Evolutionary conservation across 352 stramenopile genomes (phyloP).

Genomic region (Aphanomyces euteiches): DNA sequence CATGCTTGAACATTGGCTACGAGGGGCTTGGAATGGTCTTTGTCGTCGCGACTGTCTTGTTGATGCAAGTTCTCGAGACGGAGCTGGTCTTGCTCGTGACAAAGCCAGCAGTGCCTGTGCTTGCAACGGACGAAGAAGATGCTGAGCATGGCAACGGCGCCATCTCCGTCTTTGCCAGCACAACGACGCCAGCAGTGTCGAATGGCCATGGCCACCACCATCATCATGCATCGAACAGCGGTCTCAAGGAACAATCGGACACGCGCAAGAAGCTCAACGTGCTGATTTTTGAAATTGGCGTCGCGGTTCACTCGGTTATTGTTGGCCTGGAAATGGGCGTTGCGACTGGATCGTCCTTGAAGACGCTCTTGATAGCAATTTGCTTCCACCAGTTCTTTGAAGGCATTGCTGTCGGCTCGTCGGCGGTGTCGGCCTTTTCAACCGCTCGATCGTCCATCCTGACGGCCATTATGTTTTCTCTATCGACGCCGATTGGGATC

Average conservation of each 20-base stretch:
- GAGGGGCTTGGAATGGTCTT: slow-evolving; percentile 31
- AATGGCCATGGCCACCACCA: not conserved
- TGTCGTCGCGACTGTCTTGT: slow-evolving; percentile 30
- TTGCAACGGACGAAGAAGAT: too few relatives aligned
- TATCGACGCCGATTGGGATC: too few relatives aligned
- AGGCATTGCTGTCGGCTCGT: slow-evolving; percentile 53
- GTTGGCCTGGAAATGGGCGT: slow-evolving; percentile 61
- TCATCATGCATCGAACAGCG: not conserved
- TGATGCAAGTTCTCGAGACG: slow-evolving; percentile 33
- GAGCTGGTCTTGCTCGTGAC: slow-evolving; percentile 24
- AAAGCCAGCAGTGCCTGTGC: too few relatives aligned
- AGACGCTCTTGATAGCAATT: slow-evolving; percentile 54
- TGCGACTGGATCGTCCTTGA: slow-evolving; percentile 45
- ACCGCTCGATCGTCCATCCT: too few relatives aligned
- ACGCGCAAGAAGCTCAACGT: slow-evolving; percentile 35
- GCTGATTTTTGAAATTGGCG: slow-evolving; percentile 53
- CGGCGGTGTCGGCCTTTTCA: slow-evolving; percentile 40
- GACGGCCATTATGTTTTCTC: too few relatives aligned
- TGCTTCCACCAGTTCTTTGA: slow-evolving; percentile 80
- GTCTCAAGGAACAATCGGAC: not conserved
- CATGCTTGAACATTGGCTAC: slow-evolving; percentile 30
- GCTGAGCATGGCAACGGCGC: too few relatives aligned
- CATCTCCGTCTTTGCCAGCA: too few relatives aligned
- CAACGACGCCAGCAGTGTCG: too few relatives aligned
- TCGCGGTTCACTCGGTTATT: slow-evolving; percentile 68